Percentiles rank a stretch among this genome's conserved stretches.
Conservation (phyloP, 2,329 filamentous ascomycete genomes). For the Talaromyces sp. region DNA sequence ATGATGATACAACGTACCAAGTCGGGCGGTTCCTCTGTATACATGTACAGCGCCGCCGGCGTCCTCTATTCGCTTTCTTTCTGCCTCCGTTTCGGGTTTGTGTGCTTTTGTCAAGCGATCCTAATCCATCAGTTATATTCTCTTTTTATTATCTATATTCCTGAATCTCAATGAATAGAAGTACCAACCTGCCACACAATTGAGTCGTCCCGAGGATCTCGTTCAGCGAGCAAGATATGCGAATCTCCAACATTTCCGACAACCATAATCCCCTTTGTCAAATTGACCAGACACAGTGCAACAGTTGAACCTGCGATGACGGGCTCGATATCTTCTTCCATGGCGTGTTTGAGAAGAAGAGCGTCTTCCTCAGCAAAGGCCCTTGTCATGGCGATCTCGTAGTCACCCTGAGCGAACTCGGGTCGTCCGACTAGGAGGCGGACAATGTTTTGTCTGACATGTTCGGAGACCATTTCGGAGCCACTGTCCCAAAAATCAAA, state of each 20-base stretch:
- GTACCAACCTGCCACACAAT: slow-evolving; percentile 14
- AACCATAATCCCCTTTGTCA: slow-evolving; percentile 25
- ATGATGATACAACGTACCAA: slow-evolving; percentile 17
- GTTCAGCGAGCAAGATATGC: slow-evolving; percentile 28
- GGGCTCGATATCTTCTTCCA: slow-evolving; percentile 19
- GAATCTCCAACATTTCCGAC: slow-evolving; percentile 31
- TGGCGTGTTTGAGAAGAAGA: slow-evolving; percentile 21
- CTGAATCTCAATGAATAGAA: neutral
- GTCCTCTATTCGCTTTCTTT: slow-evolving; percentile 25
- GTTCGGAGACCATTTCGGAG: slow-evolving; percentile 25
- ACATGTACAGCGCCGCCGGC: slow-evolving; percentile 24
- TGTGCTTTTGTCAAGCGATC: slow-evolving; percentile 27
- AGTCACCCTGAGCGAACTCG: slow-evolving; percentile 24
- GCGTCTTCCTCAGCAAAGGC: slow-evolving; percentile 25
- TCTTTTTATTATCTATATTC: neutral
- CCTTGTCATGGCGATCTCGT: slow-evolving; percentile 23
- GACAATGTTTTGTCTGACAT: slow-evolving; percentile 24
- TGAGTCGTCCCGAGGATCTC: slow-evolving; percentile 19
- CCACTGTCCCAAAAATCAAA: slow-evolving; percentile 17
- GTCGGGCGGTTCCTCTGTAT: slow-evolving; percentile 20
- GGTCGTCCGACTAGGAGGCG: slow-evolving; percentile 21
- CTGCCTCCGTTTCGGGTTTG: slow-evolving; percentile 24
- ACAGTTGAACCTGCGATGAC: slow-evolving; percentile 28
- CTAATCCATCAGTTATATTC: slow-evolving; percentile 13
- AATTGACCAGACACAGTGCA: slow-evolving; percentile 27